These are phyloP conservation scores for Wickerhamiella dianesei DNA, from an alignment of 805 yeast species.

Conservation along the genomic window DNA sequence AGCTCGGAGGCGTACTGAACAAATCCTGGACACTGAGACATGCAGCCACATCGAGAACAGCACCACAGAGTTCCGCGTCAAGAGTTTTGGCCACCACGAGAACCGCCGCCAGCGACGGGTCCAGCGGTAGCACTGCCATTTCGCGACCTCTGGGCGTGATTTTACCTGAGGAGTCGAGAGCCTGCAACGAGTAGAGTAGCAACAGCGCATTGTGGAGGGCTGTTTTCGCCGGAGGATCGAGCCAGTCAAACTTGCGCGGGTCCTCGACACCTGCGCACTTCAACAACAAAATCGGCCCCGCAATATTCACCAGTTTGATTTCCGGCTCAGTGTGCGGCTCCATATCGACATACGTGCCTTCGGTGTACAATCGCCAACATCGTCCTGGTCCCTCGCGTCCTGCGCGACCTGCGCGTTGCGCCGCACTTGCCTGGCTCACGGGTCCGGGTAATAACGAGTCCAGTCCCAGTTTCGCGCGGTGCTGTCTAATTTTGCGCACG, in stretches of 20 bases:
- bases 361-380: conserved; percentile 72
- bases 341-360: conserved; percentile 46
- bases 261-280: conserved; percentile 76
- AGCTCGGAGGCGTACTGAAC: conserved; percentile 64
- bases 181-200: conserved; percentile 64
- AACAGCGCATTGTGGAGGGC: conserved; percentile 64
- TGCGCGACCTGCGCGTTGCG: conserved; percentile 97
- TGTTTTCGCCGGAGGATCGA: conserved; percentile 76
- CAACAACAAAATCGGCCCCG: conserved; percentile 70
- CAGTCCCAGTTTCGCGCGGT: conserved; percentile 85
- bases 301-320: conserved; percentile 71
- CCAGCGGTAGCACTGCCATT: conserved; percentile 80
- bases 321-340: conserved; percentile 85
- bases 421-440: conserved; percentile 84
- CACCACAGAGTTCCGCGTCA: conserved; percentile 32
- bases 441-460: conserved; percentile 90
- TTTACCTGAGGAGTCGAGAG: conserved; percentile 60
- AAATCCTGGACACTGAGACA: conserved; percentile 89
- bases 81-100: conserved; percentile 51
- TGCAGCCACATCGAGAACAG: conserved; percentile 78
- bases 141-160: conserved; percentile 69
- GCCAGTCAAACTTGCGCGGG: conserved; percentile 79
- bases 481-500: conserved; percentile 79
- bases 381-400: conserved; percentile 95
- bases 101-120: conserved; percentile 86